phyloP scores from a whole-genome alignment of 257 asterid genomes.

The Capsicum pubescens region DNA sequence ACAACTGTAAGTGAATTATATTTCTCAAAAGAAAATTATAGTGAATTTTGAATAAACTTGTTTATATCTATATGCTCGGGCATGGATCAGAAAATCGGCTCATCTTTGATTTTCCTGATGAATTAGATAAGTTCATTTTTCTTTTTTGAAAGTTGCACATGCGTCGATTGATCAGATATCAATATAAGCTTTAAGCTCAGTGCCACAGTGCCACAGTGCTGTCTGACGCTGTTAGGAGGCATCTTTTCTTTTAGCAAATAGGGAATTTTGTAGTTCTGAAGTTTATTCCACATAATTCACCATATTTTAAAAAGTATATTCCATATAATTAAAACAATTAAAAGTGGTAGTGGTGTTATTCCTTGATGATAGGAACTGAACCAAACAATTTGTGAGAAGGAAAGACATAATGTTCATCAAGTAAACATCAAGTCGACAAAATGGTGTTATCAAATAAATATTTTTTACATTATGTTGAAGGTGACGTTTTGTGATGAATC shows the following conservation, averaged over 20 bases:
- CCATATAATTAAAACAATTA: neutral
- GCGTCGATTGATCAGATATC: neutral
- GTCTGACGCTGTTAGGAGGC: neutral
- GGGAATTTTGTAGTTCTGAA: neutral
- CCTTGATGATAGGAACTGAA: neutral
- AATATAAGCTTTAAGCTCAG: neutral
- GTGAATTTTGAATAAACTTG: constrained; percentile 41
- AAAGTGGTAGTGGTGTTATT: neutral
- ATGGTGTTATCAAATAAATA: neutral
- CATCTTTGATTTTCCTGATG: neutral
- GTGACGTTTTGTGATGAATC: neutral
- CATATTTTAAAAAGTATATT: neutral
- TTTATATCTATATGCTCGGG: neutral
- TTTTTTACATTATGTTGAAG: neutral
- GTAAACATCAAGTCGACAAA: neutral
- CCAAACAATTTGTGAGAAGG: too few species aligned
- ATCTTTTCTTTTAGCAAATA: neutral
- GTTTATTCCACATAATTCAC: neutral
- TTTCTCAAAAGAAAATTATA: constrained; percentile 45
- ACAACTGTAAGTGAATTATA: constrained; percentile 64
- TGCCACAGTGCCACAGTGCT: neutral
- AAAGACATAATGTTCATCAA: neutral
- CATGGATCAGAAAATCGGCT: neutral
- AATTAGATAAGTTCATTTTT: neutral
- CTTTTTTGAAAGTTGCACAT: neutral